Evolutionary conservation across 1,284 basidiomycete genomes (phyloP).

Genomic region (Vanrija humicola): DNA sequence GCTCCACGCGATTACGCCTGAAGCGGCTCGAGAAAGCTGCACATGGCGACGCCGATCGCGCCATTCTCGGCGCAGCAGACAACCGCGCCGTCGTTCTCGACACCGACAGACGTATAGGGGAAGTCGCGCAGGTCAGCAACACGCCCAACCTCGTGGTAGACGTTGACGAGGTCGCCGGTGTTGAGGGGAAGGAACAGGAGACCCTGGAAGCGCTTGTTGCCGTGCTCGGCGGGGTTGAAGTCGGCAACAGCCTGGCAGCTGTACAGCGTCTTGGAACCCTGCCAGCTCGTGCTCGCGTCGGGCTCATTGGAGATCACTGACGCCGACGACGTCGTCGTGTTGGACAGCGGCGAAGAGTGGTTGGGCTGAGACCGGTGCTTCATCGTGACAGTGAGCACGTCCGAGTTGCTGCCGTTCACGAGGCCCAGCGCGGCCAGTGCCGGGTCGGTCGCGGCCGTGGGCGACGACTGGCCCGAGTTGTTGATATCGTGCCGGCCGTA

Average conservation of each 20-base stretch:
- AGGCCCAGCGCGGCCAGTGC: background rate
- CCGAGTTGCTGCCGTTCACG: background rate
- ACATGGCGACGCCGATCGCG: slow-evolving; percentile 46
- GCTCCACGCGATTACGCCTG: background rate
- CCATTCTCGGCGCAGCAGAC: slow-evolving; percentile 38
- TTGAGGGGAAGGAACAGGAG: slow-evolving; percentile 39
- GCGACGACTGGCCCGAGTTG: background rate
- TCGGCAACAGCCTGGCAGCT: slow-evolving; percentile 46
- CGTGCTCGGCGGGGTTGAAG: slow-evolving; percentile 33
- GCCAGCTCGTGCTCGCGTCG: slow-evolving; percentile 39
- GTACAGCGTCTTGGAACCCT: slow-evolving; percentile 38
- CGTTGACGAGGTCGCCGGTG: slow-evolving; percentile 43
- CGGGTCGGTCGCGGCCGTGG: background rate
- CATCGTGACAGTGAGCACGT: background rate
- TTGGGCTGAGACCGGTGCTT: background rate
- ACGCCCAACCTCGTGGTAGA: slow-evolving; percentile 48
- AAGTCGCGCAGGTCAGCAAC: slow-evolving; percentile 46
- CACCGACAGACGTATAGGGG: slow-evolving; percentile 46
- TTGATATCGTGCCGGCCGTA: background rate
- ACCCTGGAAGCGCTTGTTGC: slow-evolving; percentile 36
- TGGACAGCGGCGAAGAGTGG: background rate
- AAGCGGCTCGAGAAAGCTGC: slow-evolving; percentile 47
- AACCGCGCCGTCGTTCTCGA: slow-evolving; percentile 49
- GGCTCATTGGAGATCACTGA: slow-evolving; percentile 5
- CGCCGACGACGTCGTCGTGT: background rate